phyloP scores from a whole-genome alignment of 805 yeast species.

The Ogataea minuta region DNA sequence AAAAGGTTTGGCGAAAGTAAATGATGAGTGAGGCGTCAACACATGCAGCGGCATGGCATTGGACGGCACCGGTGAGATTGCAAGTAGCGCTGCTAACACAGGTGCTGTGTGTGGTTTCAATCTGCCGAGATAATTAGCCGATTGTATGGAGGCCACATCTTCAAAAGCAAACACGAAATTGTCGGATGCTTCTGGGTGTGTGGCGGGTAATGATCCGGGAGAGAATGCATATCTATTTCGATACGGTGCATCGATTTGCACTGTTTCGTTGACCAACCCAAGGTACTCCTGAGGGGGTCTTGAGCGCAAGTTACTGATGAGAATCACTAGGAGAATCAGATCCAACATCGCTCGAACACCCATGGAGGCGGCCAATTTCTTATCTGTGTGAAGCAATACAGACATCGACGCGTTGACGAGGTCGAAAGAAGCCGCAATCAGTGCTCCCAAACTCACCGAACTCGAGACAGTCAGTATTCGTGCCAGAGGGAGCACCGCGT shows the following conservation, averaged over 20 bases:
- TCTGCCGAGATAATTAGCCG: not conserved
- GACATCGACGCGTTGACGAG: constrained; percentile 1
- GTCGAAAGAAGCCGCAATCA: constrained; percentile 2
- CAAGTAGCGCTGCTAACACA: constrained; percentile 31
- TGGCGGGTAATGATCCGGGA: constrained; percentile 9
- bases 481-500: constrained; percentile 5
- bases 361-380: not conserved
- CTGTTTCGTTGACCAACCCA: not conserved
- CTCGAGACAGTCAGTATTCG: not conserved
- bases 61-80: constrained; percentile 30
- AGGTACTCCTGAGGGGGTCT: not conserved
- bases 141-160: constrained; percentile 2
- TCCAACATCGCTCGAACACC: not conserved
- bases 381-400: not conserved
- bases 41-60: constrained; percentile 12
- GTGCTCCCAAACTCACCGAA: not conserved
- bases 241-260: not conserved
- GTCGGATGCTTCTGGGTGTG: constrained; percentile 7
- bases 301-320: not conserved
- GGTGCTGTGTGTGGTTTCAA: constrained; percentile 25
- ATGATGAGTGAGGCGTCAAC: not conserved
- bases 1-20: not conserved
- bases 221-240: constrained; percentile 9
- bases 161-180: constrained; percentile 11
- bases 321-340: not conserved